Conservation (phyloP, 2,329 filamentous ascomycete genomes). For the Sordariomycetes sp. region DNA sequence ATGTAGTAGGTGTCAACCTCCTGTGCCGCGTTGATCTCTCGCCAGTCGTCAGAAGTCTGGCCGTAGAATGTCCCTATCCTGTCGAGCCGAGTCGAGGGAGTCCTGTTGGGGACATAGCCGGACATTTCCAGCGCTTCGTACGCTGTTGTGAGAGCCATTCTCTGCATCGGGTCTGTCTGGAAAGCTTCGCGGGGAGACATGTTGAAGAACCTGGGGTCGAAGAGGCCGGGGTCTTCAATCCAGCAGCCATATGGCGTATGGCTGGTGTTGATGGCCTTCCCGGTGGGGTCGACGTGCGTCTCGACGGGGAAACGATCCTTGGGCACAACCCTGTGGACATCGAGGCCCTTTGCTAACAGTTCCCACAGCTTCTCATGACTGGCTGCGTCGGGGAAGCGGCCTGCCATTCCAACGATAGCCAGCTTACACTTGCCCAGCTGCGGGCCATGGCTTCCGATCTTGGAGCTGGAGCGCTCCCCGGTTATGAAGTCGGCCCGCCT, state of each 20-base stretch:
- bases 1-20: constrained; percentile 50
- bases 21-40: constrained; percentile 65
- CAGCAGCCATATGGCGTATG: constrained; percentile 62
- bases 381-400: constrained; percentile 30
- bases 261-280: constrained; percentile 57
- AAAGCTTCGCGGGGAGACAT: constrained; percentile 71
- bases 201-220: constrained; percentile 73
- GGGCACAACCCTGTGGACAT: constrained; percentile 55
- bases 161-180: constrained; percentile 66
- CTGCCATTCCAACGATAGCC: constrained; percentile 62
- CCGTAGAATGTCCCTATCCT: constrained; percentile 65
- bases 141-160: constrained; percentile 61
- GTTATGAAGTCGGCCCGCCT: constrained; percentile 23
- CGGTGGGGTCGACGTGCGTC: constrained; percentile 55
- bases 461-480: constrained; percentile 19
- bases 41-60: constrained; percentile 67
- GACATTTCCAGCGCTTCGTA: constrained; percentile 75
- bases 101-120: constrained; percentile 57
- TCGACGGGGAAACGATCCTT: constrained; percentile 56
- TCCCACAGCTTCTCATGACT: constrained; percentile 46
- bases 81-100: constrained; percentile 48
- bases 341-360: constrained; percentile 53
- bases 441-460: constrained; percentile 35
- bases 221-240: constrained; percentile 59
- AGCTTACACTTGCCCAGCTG: constrained; percentile 50